Evolutionary conservation across 2,329 filamentous ascomycete genomes (phyloP), one percentile per base, ranked within the genome.

Genomic region (Hypoxylon sp.): DNA sequence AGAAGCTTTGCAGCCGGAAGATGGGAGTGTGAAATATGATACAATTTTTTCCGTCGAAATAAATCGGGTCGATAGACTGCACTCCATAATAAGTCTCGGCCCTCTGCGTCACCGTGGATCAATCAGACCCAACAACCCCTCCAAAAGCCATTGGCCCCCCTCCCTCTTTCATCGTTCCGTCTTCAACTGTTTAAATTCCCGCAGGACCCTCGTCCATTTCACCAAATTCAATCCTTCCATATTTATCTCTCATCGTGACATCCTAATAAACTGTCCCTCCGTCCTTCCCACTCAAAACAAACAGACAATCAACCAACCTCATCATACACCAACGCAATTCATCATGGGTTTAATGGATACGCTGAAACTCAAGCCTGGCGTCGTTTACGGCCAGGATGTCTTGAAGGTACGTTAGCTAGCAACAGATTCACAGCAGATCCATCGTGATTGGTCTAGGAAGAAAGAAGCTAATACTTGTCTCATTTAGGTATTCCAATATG

Each of bases 401-500:
- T 77, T 83, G 62, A 80, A 79, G 73, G 91, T 97, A 76, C 37
- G 37, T n/a, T 17, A 54, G 50, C 46, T 43, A 59, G 15, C 37
- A 26, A 32, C 5, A 8, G 4, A 32, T n/a, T n/a, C n/a, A n/a
- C n/a, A n/a, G n/a, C n/a, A n/a, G n/a, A 11, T 24, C 20, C 22
- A 24, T 46, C 8, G 41, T 28, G 22, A 10, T 1, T 26, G 28
- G 20, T 2, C 15, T 28, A 6, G 44, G 30, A 41, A 2, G 28
- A 5, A 34, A 37, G 24, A 7, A 17, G n/a, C 57, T 65, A 56
- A 59, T 20, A 39, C 15, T 34, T 13, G 7, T 15, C 15, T 24
- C 11, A 24, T 24, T n/a, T 57, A 68, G 65, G 50, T 68, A 11
- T 97, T 97, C 85, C 87, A 94, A 81, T 92, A 97, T 81, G 92